Evolutionary conservation across 306 rosid genomes (phyloP).

Genomic region (Ziziphus jujuba): DNA sequence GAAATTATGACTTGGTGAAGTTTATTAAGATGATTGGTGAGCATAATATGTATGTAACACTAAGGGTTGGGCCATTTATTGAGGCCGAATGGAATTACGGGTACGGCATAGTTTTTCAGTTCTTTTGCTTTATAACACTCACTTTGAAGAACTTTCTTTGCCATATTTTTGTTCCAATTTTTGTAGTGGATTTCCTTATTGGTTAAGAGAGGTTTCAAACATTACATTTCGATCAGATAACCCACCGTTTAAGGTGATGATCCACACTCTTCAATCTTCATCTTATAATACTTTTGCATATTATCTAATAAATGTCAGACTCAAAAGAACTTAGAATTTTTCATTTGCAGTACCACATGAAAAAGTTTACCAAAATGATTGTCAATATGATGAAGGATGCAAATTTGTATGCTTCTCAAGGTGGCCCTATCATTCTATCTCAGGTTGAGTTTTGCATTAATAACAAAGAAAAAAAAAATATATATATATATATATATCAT

Average conservation of each 20-base stretch:
- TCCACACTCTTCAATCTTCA: no score
- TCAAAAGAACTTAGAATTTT: background rate
- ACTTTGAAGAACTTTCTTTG: background rate
- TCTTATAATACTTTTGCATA: no score
- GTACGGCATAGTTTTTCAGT: background rate
- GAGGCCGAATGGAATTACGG: conserved; percentile 12
- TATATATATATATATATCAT: background rate
- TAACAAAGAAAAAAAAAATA: background rate
- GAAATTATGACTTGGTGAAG: conserved; percentile 12
- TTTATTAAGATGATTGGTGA: conserved; percentile 4
- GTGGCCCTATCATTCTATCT: conserved; percentile 4
- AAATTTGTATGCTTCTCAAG: background rate
- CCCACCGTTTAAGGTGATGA: background rate
- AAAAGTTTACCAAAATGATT: background rate
- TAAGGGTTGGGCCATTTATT: conserved; percentile 4
- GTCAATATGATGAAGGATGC: conserved; percentile 4
- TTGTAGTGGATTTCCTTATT: conserved; percentile 2
- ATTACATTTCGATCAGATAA: conserved; percentile 3
- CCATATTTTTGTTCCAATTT: background rate
- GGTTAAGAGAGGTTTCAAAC: background rate
- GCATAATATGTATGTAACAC: conserved; percentile 3
- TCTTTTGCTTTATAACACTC: background rate
- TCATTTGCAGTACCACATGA: conserved; percentile 1
- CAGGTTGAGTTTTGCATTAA: background rate
- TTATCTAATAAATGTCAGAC: no score